These are phyloP conservation scores for Teunomyces pallodes DNA, from an alignment of 805 yeast genomes.

Conservation along the genomic window DNA sequence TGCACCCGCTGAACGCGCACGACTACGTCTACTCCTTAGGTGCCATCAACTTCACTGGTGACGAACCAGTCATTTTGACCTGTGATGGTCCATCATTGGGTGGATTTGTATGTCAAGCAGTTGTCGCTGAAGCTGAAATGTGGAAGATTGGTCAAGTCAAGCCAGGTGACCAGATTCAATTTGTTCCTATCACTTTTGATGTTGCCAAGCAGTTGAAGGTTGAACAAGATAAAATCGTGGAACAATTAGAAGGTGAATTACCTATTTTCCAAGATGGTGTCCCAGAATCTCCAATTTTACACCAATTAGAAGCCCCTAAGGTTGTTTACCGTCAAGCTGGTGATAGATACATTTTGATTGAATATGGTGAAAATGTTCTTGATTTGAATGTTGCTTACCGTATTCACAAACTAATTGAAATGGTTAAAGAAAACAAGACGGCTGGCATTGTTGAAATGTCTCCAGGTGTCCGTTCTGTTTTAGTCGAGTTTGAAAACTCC, in stretches of 20 bases:
- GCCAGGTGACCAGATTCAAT: slow-evolving; percentile 85
- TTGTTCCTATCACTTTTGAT: slow-evolving; percentile 72
- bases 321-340: slow-evolving; percentile 95
- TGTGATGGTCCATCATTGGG: slow-evolving; percentile 98
- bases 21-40: slow-evolving; percentile 96
- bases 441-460: slow-evolving; percentile 92
- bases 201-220: slow-evolving; percentile 64
- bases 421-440: slow-evolving; percentile 63
- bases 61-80: slow-evolving; percentile 94
- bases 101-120: slow-evolving; percentile 96
- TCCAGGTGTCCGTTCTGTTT: slow-evolving; percentile 93
- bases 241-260: slow-evolving; percentile 42
- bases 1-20: slow-evolving; percentile 98
- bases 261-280: slow-evolving; percentile 26
- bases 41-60: slow-evolving; percentile 97
- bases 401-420: slow-evolving; percentile 75
- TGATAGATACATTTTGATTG: slow-evolving; percentile 87
- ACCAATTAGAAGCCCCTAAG: slow-evolving; percentile 54
- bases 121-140: slow-evolving; percentile 92
- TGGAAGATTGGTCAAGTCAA: slow-evolving; percentile 98
- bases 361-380: slow-evolving; percentile 86
- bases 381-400: slow-evolving; percentile 84
- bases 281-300: slow-evolving; percentile 71
- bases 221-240: slow-evolving; percentile 57
- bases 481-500: slow-evolving; percentile 69